Percentiles rank a stretch among this genome's conserved stretches.
phyloP scores from a whole-genome alignment of 73 alveolate species.

The Durusdinium trenchii region DNA sequence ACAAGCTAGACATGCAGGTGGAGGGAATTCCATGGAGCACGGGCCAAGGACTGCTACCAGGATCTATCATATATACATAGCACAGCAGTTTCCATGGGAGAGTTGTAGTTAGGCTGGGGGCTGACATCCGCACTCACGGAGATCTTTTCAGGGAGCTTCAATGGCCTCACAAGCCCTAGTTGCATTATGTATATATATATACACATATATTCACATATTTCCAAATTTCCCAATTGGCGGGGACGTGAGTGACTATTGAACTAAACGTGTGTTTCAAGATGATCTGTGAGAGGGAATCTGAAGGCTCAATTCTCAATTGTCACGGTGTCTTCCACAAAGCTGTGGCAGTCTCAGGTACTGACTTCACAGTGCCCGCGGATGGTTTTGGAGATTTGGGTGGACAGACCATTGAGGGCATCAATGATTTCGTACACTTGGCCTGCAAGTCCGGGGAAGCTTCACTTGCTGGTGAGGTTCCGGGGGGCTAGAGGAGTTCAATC shows the following conservation, averaged over 20 bases:
- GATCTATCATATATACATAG: no score
- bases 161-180: background rate
- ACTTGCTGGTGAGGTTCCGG: background rate
- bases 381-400: background rate
- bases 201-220: background rate
- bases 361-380: background rate
- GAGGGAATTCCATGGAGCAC: no score
- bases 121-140: no score
- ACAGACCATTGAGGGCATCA: constrained; percentile 6
- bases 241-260: background rate
- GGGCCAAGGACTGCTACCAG: no score
- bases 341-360: background rate
- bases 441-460: no score
- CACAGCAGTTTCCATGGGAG: no score
- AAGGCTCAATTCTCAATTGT: background rate
- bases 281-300: background rate
- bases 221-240: background rate
- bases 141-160: background rate
- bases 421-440: background rate
- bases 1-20: no score
- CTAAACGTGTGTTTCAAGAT: background rate
- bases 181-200: background rate
- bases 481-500: background rate
- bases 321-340: background rate
- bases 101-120: no score